These are phyloP conservation scores for Plasmodium cynomolgi DNA, from an alignment of 169 alveolate genomes.

Conservation along the genomic window DNA sequence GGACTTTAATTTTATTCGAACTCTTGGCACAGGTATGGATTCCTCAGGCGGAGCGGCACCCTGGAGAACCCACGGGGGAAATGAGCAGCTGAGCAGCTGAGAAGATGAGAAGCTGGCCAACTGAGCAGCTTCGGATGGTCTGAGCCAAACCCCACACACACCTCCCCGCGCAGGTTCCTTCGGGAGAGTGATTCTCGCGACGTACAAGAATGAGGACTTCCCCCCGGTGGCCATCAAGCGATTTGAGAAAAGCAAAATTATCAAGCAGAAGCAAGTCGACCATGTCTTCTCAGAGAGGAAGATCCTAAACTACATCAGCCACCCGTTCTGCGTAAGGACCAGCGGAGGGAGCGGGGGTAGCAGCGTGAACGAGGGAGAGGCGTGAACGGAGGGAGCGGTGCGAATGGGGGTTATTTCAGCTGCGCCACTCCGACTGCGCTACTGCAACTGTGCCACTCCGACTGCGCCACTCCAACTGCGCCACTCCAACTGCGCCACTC, in stretches of 20 bases:
- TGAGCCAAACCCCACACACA: neutral
- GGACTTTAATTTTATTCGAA: slow-evolving; percentile 70
- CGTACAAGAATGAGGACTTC: slow-evolving; percentile 76
- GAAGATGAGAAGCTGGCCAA: too few relatives aligned
- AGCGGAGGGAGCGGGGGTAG: slow-evolving; percentile 78
- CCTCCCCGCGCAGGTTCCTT: slow-evolving; percentile 88
- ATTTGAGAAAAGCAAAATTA: slow-evolving; percentile 86
- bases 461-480: neutral
- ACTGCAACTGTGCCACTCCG: too few relatives aligned
- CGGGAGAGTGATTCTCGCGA: slow-evolving; percentile 95
- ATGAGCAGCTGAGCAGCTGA: too few relatives aligned
- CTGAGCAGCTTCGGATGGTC: too few relatives aligned
- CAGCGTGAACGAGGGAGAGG: too few relatives aligned
- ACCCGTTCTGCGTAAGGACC: slow-evolving; percentile 96
- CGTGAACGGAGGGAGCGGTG: too few relatives aligned
- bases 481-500: neutral
- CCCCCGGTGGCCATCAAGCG: slow-evolving; percentile 87
- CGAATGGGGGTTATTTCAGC: neutral
- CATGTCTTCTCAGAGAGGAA: slow-evolving; percentile 96
- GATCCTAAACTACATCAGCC: slow-evolving; percentile 92
- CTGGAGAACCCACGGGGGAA: too few relatives aligned
- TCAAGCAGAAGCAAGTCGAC: slow-evolving; percentile 91
- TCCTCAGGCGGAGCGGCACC: neutral
- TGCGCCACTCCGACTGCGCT: neutral
- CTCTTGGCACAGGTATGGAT: slow-evolving; percentile 69